phyloP scores from a whole-genome alignment of 495 filamentous ascomycete species.

The Trichoderma gamsii region DNA sequence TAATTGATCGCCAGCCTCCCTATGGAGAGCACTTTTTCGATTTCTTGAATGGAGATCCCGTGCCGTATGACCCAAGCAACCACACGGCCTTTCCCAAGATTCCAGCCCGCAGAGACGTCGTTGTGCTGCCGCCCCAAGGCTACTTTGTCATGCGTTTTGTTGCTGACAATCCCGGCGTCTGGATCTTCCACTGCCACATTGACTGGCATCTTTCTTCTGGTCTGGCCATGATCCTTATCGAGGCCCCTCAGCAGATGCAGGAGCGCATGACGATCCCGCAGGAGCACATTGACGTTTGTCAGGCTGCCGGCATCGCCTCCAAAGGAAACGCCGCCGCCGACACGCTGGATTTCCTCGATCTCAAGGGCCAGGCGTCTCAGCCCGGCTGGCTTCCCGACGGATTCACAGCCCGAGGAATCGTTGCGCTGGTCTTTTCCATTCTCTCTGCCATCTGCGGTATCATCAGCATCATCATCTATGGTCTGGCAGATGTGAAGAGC shows the following conservation, averaged over 20 bases:
- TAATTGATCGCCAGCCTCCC: conserved; percentile 46
- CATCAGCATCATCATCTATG: conserved; percentile 62
- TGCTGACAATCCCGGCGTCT: conserved; percentile 43
- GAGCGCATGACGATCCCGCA: conserved; percentile 49
- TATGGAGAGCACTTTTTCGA: conserved; percentile 49
- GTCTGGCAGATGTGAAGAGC: conserved; percentile 28
- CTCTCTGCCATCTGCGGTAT: conserved; percentile 65
- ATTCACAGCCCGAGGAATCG: conserved; percentile 65
- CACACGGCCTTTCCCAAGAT: conserved; percentile 40
- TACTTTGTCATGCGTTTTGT: conserved; percentile 37
- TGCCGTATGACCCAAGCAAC: conserved; percentile 46
- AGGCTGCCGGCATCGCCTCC: conserved; percentile 32
- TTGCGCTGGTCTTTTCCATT: conserved; percentile 66
- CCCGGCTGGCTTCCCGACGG: conserved; percentile 21
- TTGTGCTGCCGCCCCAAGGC: conserved; percentile 34
- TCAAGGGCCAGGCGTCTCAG: conserved; percentile 36
- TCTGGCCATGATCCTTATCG: conserved; percentile 55
- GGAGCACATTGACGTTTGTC: conserved; percentile 47
- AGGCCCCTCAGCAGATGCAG: conserved; percentile 53
- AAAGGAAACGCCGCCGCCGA: conserved; percentile 64
- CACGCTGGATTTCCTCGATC: conserved; percentile 47
- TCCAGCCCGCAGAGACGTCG: conserved; percentile 48
- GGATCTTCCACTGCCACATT: conserved; percentile 52
- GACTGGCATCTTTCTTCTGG: conserved; percentile 48
- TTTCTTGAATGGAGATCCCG: conserved; percentile 19